Evolutionary conservation across 2,329 filamentous ascomycete species (phyloP), one percentile per base, ranked within the genome.

Genomic region (Raffaelea ambrosiae): DNA sequence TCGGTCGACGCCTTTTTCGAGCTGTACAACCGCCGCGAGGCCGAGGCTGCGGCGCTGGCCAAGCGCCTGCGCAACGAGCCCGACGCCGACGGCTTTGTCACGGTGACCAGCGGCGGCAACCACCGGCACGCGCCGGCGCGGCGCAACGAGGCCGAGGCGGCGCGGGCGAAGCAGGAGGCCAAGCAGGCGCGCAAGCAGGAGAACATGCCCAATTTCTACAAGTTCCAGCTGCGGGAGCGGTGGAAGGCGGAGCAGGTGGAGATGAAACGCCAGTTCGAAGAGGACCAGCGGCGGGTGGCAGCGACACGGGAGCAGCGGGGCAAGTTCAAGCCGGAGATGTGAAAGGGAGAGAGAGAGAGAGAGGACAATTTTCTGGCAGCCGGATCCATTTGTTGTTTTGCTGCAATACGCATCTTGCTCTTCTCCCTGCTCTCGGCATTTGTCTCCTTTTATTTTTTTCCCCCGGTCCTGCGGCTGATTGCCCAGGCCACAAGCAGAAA

Each of bases 61-160:
- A 81, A 79, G 67, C 70, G 77, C 48, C 70, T 84, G 52, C 81
- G 87, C 51, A 84, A 85, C 56, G 83, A 88, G 58, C 88, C 91
- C 0, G 93, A 98, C 63, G 90, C 88, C 60, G 93, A 98, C 64
- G 93, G 93, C 2, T 98, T 98, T 63, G 77, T 97, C 43, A 97
- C 90, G 3, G 93, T 98, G 21, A 86, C 83, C 2, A 77, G 86
- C 47, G 89, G 89, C 22, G 73, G 84, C 49, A 74, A 74, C 7
- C 86, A 86, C 33, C 73, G 84, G 48, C 74, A 74, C 7, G 85
- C 84, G n/a, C 82, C 87, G 1, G 89, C 86, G 2, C 77, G 83
- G 47, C 75, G 81, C 52, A 84, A 84, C 56, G 88, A 86, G 57
- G 79, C 82, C 16, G 77, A 81, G 59, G 77, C 80, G 56, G 73